A percentile compares a stretch with the other conserved stretches of the same genome.
Conservation (phyloP, 2,329 filamentous ascomycete species). For the Scortechinia acanthostroma region DNA sequence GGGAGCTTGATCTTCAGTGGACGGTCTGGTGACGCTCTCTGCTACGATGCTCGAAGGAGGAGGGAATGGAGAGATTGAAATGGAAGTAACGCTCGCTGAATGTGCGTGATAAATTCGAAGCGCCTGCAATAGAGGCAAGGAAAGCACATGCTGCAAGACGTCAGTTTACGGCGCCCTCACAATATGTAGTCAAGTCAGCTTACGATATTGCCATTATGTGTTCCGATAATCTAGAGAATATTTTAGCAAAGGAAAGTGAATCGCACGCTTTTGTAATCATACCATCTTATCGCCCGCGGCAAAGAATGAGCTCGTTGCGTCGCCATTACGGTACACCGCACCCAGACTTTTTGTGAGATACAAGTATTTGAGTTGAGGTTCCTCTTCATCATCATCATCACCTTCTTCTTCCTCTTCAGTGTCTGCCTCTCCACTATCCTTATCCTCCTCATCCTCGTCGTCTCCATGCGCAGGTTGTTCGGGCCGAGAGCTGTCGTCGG, state of each 20-base stretch:
- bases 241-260: conserved; percentile 10
- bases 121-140: conserved; percentile 44
- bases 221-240: conserved; percentile 46
- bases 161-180: conserved; percentile 5
- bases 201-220: conserved; percentile 60
- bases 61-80: conserved; percentile 53
- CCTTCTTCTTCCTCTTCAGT: conserved; percentile 20
- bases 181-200: conserved; percentile 19
- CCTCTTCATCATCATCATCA: conserved; percentile 49
- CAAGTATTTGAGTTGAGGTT: conserved; percentile 59
- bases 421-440: conserved; percentile 15
- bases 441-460: conserved; percentile 10
- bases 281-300: conserved; percentile 63
- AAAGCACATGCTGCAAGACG: conserved; percentile 42
- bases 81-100: conserved; percentile 50
- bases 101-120: conserved; percentile 56
- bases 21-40: conserved; percentile 14
- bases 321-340: conserved; percentile 54
- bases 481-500: background rate
- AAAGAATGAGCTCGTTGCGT: conserved; percentile 55
- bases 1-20: conserved; percentile 2
- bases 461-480: background rate
- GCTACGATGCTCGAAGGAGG: conserved; percentile 31
- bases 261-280: conserved; percentile 8
- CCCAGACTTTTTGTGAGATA: conserved; percentile 49